Conservation (phyloP, 108 stramenopile genomes). For the Nitzschia palea region DNA sequence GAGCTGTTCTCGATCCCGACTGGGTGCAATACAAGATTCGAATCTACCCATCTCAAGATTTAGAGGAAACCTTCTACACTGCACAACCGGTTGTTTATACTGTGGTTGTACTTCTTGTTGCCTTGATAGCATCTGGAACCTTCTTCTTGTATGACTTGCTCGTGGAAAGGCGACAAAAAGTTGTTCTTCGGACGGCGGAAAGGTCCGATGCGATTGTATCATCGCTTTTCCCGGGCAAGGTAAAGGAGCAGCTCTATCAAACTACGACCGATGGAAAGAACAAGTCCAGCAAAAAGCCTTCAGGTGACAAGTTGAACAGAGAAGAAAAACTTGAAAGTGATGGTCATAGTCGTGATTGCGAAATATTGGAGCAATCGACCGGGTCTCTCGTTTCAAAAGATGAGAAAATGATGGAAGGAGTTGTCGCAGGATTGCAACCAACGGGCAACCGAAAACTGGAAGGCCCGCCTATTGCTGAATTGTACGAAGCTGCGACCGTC, state of each 20-base stretch:
- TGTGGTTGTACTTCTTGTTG: not conserved
- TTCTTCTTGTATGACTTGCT: constrained; percentile 1
- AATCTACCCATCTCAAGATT: not conserved
- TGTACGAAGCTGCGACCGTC: not conserved
- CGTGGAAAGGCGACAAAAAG: too few relatives aligned
- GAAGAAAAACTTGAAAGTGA: too few relatives aligned
- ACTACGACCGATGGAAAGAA: too few relatives aligned
- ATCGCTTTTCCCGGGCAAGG: constrained; percentile 33
- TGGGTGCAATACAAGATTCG: not conserved
- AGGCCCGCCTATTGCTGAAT: constrained; percentile 4
- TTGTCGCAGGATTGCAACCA: too few relatives aligned
- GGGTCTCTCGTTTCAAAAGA: too few relatives aligned
- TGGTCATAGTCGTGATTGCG: too few relatives aligned
- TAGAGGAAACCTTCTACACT: not conserved
- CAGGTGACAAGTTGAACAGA: too few relatives aligned
- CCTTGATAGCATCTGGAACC: not conserved
- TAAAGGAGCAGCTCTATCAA: constrained; percentile 28
- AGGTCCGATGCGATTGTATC: constrained; percentile 28
- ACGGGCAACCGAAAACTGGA: too few relatives aligned
- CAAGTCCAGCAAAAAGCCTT: constrained; percentile 16
- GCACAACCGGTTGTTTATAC: not conserved
- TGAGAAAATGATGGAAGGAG: too few relatives aligned
- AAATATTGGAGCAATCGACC: too few relatives aligned
- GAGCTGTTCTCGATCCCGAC: not conserved
- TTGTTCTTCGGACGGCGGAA: constrained; percentile 10